Percentiles rank a stretch among this genome's conserved stretches.
Conservation (phyloP, 768 basidiomycete genomes). For the Zangia roseola region DNA sequence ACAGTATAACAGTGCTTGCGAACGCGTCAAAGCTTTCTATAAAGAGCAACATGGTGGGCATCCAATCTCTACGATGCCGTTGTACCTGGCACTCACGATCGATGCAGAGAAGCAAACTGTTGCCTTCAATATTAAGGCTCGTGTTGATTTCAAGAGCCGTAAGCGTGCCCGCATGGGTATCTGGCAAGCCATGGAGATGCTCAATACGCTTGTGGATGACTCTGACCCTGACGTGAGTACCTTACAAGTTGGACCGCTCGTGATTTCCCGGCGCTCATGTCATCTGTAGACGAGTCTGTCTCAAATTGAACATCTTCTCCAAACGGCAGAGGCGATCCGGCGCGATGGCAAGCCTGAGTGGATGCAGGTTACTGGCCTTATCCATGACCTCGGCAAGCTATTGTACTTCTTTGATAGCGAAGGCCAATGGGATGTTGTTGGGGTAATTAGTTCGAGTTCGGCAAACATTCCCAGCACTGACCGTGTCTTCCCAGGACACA, state of each 20-base stretch:
- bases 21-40: slow-evolving; percentile 76
- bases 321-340: slow-evolving; percentile 89
- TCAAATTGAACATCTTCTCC: slow-evolving; percentile 89
- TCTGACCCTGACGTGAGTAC: slow-evolving; percentile 78
- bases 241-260: not conserved
- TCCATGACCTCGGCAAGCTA: slow-evolving; percentile 90
- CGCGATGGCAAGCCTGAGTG: slow-evolving; percentile 86
- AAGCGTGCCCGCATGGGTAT: slow-evolving; percentile 76
- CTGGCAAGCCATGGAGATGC: slow-evolving; percentile 85
- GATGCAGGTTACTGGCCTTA: slow-evolving; percentile 87
- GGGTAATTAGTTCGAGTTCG: slow-evolving; percentile 44
- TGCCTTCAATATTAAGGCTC: slow-evolving; percentile 76
- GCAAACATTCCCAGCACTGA: not conserved
- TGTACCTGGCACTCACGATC: not conserved
- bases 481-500: slow-evolving; percentile 46
- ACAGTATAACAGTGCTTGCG: slow-evolving; percentile 72
- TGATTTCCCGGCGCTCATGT: slow-evolving; percentile 9
- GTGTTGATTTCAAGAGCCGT: slow-evolving; percentile 68
- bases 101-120: slow-evolving; percentile 80
- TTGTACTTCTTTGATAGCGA: slow-evolving; percentile 80
- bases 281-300: slow-evolving; percentile 60
- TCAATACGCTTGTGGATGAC: slow-evolving; percentile 85
- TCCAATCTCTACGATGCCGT: not conserved
- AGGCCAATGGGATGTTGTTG: slow-evolving; percentile 95
- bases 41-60: slow-evolving; percentile 70